Base-by-base conservation (phyloP, 352 stramenopile genomes). In the Stephanocyclus meneghinianus region DNA sequence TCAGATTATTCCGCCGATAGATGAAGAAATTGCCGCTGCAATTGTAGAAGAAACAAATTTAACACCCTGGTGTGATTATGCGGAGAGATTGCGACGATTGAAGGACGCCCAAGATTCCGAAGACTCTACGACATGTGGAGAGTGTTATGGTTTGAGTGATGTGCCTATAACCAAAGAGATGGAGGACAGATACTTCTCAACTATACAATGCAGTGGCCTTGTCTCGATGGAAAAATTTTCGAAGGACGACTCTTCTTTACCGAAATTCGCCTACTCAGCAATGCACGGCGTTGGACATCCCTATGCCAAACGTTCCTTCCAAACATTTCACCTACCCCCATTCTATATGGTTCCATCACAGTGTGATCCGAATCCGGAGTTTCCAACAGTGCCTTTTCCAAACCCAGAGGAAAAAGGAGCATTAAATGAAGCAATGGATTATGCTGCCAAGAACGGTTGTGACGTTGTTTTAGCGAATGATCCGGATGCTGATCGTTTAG, bases 381-480 rank as follows among this genome's bases (percentile, higher is more conserved):
- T 99, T 90, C 96, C 96, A 7, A 99, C 96, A 32, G 94, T 99
- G 29, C 84, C 92, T 37, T 99, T 99, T 84, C 97, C 97, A 0
- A 99, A 99, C 90, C 97, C 97, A 5, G 97, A 99, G 85, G 97
- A 99, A 84, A 97, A 98, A 71, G 97, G 96, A n/a, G 96, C 96
- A n/a, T 80, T 99, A 13, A 85, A 98, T 76, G 77, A 97, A 55
- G 93, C 96, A 32, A 98, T 98, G 81, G 83, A 92, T 40, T 95
- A 94, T 71, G 95, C 96, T 2, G 87, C 95, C 26, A 82, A 92
- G 50, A 79, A 90, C n/a, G 42, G 50, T 11, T 92, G 87, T 74
- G 67, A 92, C 4, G 81, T 99, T 55, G 96, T 99, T 26, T 78
- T 99, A 29, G 97, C 97, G 11, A 99, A 99, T 80, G 97, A 99